These are phyloP conservation scores for Tuber indicum DNA, from an alignment of 495 filamentous ascomycete genomes.

Conservation along the genomic window DNA sequence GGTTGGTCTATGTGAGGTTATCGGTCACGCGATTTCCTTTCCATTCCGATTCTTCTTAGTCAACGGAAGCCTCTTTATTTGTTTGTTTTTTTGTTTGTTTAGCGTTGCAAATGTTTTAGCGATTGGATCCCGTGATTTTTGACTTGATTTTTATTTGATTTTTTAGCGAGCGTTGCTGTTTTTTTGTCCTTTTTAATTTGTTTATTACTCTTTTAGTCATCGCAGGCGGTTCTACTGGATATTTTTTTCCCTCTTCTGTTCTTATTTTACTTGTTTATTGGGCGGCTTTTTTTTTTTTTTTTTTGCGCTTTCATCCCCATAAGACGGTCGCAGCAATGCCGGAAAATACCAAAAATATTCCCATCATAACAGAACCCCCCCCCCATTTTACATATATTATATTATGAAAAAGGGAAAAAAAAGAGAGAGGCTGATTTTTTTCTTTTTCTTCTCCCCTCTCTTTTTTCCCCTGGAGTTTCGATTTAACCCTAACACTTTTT, in stretches of 20 bases:
- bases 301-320: constrained; percentile 5
- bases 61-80: constrained; percentile 11
- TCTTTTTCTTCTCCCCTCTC: constrained; percentile 25
- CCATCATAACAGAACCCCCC: constrained; percentile 20
- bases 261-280: constrained; percentile 2
- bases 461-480: constrained; percentile 25
- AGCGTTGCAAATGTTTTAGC: constrained; percentile 26
- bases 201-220: constrained; percentile 32
- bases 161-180: constrained; percentile 39
- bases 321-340: constrained; percentile 43
- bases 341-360: constrained; percentile 37
- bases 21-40: constrained; percentile 28
- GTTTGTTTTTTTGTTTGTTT: constrained; percentile 35
- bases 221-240: constrained; percentile 35
- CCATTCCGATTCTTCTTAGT: constrained; percentile 7
- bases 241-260: constrained; percentile 22
- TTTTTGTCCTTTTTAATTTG: constrained; percentile 31
- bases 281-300: background rate
- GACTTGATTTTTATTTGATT: constrained; percentile 27
- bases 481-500: constrained; percentile 19
- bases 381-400: constrained; percentile 15
- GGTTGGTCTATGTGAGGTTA: constrained; percentile 14
- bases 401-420: constrained; percentile 18
- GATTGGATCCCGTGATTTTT: constrained; percentile 19
- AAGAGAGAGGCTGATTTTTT: constrained; percentile 36